phyloP scores from a whole-genome alignment of 257 asterid genomes.

The Ajuga chamaepitys region DNA sequence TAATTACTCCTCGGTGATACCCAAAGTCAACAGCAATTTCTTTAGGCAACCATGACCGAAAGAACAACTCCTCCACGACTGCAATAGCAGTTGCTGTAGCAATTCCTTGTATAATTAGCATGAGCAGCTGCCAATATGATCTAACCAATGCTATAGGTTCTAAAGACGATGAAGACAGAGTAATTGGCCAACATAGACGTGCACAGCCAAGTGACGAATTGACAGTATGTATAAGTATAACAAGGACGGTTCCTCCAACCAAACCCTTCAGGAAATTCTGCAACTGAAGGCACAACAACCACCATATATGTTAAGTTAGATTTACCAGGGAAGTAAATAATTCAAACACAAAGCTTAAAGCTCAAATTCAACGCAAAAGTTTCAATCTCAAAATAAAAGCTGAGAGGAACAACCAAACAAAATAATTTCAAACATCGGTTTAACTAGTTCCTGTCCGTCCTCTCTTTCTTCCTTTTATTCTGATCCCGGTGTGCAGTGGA shows the following conservation, averaged over 20 bases:
- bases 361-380: constrained; percentile 7
- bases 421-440: neutral
- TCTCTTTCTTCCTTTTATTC: neutral
- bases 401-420: neutral
- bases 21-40: constrained; percentile 87
- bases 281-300: constrained; percentile 42
- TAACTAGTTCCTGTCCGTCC: neutral
- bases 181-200: constrained; percentile 49
- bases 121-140: constrained; percentile 41
- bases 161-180: constrained; percentile 37
- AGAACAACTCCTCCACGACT: constrained; percentile 76
- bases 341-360: neutral
- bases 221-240: constrained; percentile 47
- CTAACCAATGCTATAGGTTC: constrained; percentile 43
- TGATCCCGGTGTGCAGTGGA: neutral
- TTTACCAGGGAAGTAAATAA: neutral
- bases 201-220: constrained; percentile 63
- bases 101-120: constrained; percentile 44
- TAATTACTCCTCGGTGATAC: constrained; percentile 55
- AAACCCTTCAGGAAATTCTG: constrained; percentile 62
- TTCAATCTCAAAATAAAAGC: constrained; percentile 5
- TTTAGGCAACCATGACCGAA: constrained; percentile 90
- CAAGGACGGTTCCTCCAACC: constrained; percentile 67
- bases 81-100: constrained; percentile 63
- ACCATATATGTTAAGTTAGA: constrained; percentile 13